phyloP scores from a whole-genome alignment of 345 rosid genomes.

The Citrus maxima region DNA sequence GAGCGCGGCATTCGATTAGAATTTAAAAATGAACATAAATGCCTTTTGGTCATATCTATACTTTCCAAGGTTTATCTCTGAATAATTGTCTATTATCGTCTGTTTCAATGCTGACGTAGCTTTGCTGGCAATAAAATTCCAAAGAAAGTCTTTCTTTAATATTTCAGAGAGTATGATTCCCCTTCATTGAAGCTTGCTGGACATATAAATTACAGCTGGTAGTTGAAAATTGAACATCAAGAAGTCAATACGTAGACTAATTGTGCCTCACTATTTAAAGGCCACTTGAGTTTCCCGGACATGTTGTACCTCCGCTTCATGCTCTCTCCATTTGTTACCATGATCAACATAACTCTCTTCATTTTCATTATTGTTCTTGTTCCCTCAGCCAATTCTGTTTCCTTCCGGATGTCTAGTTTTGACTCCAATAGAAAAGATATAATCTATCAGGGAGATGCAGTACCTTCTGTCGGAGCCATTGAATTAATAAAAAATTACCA shows the following conservation, averaged over 20 bases:
- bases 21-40: no score
- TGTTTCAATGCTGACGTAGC: neutral
- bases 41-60: no score
- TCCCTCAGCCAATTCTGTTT: neutral
- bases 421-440: neutral
- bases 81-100: no score
- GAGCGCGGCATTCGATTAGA: no score
- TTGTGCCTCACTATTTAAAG: neutral
- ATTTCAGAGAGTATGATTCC: neutral
- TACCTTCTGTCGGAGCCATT: conserved; percentile 9
- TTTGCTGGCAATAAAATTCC: neutral
- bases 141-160: neutral
- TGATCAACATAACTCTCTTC: neutral
- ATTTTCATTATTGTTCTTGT: neutral
- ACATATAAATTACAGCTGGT: neutral
- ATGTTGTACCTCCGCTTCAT: neutral
- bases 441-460: conserved; percentile 26
- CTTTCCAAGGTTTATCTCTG: no score
- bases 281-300: no score
- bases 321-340: neutral
- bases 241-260: neutral
- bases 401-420: conserved; percentile 17
- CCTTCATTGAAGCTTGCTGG: neutral
- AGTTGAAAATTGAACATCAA: neutral
- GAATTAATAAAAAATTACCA: conserved; percentile 7